phyloP scores from a whole-genome alignment of 345 rosid species.

The Firmiana major region DNA sequence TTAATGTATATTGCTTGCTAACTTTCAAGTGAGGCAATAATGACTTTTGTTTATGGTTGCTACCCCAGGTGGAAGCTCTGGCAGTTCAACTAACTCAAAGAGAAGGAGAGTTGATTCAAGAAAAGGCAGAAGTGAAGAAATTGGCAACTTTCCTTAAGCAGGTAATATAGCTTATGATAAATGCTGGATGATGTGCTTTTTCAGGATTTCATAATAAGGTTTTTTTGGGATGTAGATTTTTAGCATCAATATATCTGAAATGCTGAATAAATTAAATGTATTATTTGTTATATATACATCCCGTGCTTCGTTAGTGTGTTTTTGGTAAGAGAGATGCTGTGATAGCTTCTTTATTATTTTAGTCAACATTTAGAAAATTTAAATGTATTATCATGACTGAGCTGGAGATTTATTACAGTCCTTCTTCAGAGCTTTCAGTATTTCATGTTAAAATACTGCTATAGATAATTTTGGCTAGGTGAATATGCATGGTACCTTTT shows the following conservation, averaged over 20 bases:
- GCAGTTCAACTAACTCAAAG: conserved; percentile 93
- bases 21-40: conserved; percentile 4
- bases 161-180: conserved; percentile 35
- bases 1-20: conserved; percentile 3
- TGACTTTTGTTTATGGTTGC: conserved; percentile 17
- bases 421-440: neutral
- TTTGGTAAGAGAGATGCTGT: neutral
- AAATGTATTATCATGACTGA: neutral
- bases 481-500: neutral
- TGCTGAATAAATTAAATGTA: neutral
- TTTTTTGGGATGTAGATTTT: neutral
- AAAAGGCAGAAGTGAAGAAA: conserved; percentile 94
- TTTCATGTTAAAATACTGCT: conserved; percentile 1
- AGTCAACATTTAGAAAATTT: neutral
- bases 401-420: neutral
- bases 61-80: conserved; percentile 86
- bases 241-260: neutral
- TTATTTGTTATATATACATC: neutral
- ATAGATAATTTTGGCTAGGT: neutral
- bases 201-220: neutral
- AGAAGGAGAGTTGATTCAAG: conserved; percentile 93
- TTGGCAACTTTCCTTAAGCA: conserved; percentile 85
- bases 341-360: neutral
- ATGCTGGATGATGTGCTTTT: neutral
- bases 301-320: neutral